A percentile compares a stretch with the other conserved stretches of the same genome.
phyloP scores from a whole-genome alignment of 176 grass and related monocot genomes.

The Hyparrhenia diplandra region DNA sequence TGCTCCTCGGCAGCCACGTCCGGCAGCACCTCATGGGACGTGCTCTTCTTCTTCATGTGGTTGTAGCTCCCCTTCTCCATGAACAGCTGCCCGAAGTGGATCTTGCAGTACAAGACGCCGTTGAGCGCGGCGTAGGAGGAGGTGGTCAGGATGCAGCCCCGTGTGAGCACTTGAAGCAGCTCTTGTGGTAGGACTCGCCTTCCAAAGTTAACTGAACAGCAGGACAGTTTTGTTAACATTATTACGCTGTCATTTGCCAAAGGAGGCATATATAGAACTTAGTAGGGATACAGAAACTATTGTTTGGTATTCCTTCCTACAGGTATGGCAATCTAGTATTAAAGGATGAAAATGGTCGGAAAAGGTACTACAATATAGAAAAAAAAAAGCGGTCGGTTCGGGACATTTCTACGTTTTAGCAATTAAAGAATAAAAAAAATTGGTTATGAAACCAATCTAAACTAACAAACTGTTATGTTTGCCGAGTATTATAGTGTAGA shows the following conservation, averaged over 20 bases:
- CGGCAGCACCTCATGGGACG: conserved; percentile 40
- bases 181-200: conserved; percentile 85
- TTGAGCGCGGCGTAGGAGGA: conserved; percentile 93
- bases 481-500: no score
- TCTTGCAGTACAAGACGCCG: conserved; percentile 94
- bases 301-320: background rate
- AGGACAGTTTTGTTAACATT: background rate
- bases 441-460: no score
- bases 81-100: conserved; percentile 90
- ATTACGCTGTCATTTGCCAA: background rate
- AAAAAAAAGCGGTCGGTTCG: no score
- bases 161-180: conserved; percentile 85
- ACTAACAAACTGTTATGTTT: no score
- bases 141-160: conserved; percentile 82
- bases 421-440: no score
- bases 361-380: no score
- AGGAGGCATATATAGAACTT: background rate
- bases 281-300: background rate
- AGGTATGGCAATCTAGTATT: background rate
- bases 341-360: no score
- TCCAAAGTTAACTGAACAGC: conserved; percentile 66
- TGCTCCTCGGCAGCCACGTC: conserved; percentile 32
- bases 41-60: conserved; percentile 70
- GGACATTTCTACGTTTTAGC: no score
- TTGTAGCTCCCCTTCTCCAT: conserved; percentile 99